Conservation (phyloP, 2,329 filamentous ascomycete species). For the Colletotrichum euphorbiae region DNA sequence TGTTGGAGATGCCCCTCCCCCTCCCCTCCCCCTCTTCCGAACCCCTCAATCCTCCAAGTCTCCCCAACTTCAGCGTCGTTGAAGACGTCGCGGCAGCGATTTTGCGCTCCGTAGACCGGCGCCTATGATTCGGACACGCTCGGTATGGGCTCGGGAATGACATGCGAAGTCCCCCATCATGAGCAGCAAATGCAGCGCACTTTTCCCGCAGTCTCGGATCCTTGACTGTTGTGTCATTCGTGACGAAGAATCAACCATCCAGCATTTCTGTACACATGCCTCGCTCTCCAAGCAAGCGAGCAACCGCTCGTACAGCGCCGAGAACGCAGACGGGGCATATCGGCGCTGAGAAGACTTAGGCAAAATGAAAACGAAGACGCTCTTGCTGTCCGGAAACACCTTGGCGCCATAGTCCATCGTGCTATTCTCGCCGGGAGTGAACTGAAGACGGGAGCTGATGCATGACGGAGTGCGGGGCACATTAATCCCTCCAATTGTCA, state of each 20-base stretch:
- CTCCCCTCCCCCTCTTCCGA: conserved; percentile 27
- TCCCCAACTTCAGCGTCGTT: conserved; percentile 12
- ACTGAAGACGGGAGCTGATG: conserved; percentile 33
- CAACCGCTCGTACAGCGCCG: neutral
- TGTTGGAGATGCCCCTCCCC: conserved; percentile 22
- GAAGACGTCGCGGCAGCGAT: too few relatives aligned
- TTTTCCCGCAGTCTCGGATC: neutral
- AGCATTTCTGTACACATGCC: neutral
- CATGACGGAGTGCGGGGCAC: conserved; percentile 36
- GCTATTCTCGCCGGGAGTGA: neutral
- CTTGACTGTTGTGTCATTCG: neutral
- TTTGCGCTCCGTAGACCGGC: conserved; percentile 28
- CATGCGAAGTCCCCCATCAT: neutral
- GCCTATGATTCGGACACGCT: conserved; percentile 21
- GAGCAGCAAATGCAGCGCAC: neutral
- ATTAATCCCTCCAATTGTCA: conserved; percentile 42
- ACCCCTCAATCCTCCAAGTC: conserved; percentile 21
- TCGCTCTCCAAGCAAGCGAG: neutral
- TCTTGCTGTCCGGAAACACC: neutral
- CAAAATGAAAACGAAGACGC: neutral
- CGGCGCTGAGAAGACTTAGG: neutral
- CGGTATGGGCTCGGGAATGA: conserved; percentile 7
- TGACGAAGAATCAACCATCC: conserved; percentile 15
- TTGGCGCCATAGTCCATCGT: too few relatives aligned
- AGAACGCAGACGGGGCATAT: neutral